These are phyloP conservation scores for Penicillium malachiteum DNA, from an alignment of 495 filamentous ascomycete genomes.

Conservation along the genomic window DNA sequence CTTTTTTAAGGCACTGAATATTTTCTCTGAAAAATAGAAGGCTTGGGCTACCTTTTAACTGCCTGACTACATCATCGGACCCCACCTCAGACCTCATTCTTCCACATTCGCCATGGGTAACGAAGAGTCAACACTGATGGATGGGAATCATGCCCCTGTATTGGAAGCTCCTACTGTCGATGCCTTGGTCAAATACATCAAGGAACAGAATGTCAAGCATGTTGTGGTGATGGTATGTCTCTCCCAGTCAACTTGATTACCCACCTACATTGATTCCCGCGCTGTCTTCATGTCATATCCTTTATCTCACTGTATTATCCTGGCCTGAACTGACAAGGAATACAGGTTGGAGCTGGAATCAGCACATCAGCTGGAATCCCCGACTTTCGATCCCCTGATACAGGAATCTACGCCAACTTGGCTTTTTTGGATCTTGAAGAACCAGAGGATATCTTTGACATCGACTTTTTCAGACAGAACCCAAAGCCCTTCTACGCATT, in stretches of 20 bases:
- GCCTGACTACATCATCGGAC: constrained; percentile 30
- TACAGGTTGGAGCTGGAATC: constrained; percentile 51
- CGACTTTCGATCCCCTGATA: constrained; percentile 83
- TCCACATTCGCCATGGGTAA: constrained; percentile 59
- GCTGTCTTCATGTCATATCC: no score
- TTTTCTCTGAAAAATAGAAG: not conserved
- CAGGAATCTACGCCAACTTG: constrained; percentile 86
- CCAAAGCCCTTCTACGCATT: constrained; percentile 89
- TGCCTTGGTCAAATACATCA: constrained; percentile 74
- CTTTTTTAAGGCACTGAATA: not conserved
- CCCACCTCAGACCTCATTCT: constrained; percentile 29
- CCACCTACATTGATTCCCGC: no score
- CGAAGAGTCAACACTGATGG: constrained; percentile 61
- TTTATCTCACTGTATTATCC: not conserved
- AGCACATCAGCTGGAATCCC: constrained; percentile 87
- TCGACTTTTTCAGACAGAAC: constrained; percentile 78
- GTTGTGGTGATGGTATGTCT: constrained; percentile 73
- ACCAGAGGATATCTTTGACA: constrained; percentile 77
- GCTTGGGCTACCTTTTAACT: not conserved
- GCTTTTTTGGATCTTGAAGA: constrained; percentile 79
- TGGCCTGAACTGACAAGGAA: not conserved
- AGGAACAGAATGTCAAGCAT: constrained; percentile 58
- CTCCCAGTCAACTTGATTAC: not conserved
- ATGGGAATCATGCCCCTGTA: constrained; percentile 62
- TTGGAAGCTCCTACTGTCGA: constrained; percentile 66